Evolutionary conservation across 1,139 yeast genomes (phyloP).

Genomic region (Saccharomyces pastorianus): DNA sequence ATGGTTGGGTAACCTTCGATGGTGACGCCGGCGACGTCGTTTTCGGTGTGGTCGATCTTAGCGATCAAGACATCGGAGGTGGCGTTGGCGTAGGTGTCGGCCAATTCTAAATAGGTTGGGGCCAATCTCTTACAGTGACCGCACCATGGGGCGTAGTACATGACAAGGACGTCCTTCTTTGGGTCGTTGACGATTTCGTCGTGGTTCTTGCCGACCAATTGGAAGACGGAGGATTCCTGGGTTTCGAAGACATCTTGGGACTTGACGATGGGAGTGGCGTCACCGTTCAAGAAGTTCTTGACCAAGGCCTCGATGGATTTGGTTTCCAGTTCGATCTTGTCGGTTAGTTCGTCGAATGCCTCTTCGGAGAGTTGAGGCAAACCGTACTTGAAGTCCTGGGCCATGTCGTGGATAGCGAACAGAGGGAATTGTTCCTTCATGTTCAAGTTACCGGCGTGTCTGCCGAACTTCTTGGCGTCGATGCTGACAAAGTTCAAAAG

Average conservation of each 20-base stretch:
- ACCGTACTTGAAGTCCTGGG: conserved; percentile 67
- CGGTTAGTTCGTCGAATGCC: conserved; percentile 26
- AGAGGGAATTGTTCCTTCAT: conserved; percentile 84
- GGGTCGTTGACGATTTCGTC: conserved; percentile 59
- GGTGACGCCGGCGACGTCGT: conserved; percentile 68
- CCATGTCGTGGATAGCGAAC: conserved; percentile 74
- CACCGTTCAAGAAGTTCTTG: conserved; percentile 54
- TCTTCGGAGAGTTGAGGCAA: conserved; percentile 39
- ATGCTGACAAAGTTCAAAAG: conserved; percentile 79
- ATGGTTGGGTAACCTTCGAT: conserved; percentile 92
- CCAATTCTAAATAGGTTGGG: conserved; percentile 85
- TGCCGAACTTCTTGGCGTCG: conserved; percentile 74
- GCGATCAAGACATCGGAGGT: conserved; percentile 61
- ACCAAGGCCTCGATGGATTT: conserved; percentile 53
- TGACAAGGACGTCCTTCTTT: conserved; percentile 78
- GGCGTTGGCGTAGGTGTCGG: conserved; percentile 44
- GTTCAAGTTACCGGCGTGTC: conserved; percentile 83
- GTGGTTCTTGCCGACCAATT: conserved; percentile 81
- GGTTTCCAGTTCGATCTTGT: conserved; percentile 31
- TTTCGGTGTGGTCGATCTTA: conserved; percentile 79
- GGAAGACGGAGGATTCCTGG: conserved; percentile 65
- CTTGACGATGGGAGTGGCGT: conserved; percentile 65
- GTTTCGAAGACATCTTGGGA: conserved; percentile 80
- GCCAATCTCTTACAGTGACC: conserved; percentile 97
- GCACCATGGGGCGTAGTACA: conserved; percentile 98